phyloP scores from a whole-genome alignment of 2,329 filamentous ascomycete genomes.

The Scytalidium sp. region DNA sequence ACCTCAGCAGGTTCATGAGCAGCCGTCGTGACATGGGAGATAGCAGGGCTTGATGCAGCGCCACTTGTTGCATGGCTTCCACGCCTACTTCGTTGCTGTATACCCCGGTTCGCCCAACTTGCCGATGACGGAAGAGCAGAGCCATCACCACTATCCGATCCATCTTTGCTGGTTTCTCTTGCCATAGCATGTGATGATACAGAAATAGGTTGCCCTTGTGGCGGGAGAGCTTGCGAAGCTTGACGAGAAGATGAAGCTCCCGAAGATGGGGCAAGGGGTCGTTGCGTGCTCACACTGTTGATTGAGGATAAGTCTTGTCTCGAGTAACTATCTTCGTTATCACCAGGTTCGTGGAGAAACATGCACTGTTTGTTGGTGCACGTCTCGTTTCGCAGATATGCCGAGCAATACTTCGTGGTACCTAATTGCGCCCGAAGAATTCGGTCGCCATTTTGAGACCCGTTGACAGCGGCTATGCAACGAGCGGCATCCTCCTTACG shows the following conservation, averaged over 20 bases:
- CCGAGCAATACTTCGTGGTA: conserved; percentile 98
- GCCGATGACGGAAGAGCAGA: conserved; percentile 92
- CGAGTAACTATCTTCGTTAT: conserved; percentile 95
- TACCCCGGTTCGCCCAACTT: conserved; percentile 80
- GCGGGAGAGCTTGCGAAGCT: conserved; percentile 35
- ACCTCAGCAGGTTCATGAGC: conserved; percentile 49
- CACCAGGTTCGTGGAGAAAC: conserved; percentile 97
- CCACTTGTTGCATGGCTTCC: conserved; percentile 80
- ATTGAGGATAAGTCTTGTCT: conserved; percentile 92
- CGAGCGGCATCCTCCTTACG: conserved; percentile 83
- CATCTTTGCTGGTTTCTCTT: conserved; percentile 75
- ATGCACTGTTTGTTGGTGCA: conserved; percentile 97
- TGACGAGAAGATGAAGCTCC: conserved; percentile 54
- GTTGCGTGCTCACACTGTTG: conserved; percentile 81
- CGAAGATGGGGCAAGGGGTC: conserved; percentile 54
- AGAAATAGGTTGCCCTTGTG: conserved; percentile 27
- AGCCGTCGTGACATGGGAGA: conserved; percentile 56
- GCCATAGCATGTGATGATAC: conserved; percentile 62
- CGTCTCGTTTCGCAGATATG: conserved; percentile 89
- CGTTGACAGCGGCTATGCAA: conserved; percentile 91
- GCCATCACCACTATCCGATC: conserved; percentile 70
- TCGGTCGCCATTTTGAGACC: conserved; percentile 85
- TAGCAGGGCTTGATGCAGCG: conserved; percentile 77
- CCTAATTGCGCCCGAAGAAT: conserved; percentile 76
- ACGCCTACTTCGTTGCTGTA: conserved; percentile 61